These are phyloP conservation scores for Hemisphaericaspora subhashii DNA, from an alignment of 1,139 yeast species.

Conservation along the genomic window DNA sequence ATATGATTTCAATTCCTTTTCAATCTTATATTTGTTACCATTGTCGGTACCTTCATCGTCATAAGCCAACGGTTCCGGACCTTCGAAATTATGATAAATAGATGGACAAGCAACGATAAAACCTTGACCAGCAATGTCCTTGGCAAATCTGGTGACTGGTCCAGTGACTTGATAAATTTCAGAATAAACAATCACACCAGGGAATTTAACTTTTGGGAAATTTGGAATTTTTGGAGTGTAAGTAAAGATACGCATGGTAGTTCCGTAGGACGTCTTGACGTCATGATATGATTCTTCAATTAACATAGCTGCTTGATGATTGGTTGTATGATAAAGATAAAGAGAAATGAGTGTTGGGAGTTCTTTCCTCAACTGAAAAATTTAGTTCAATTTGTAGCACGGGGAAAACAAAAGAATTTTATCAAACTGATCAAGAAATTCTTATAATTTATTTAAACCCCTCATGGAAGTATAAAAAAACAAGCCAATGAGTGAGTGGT, in stretches of 20 bases:
- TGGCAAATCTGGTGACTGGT: constrained; percentile 76
- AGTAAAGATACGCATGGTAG: constrained; percentile 64
- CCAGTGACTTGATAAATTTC: constrained; percentile 83
- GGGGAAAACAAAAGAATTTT: too few species aligned
- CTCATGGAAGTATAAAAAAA: too few species aligned
- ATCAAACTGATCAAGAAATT: too few species aligned
- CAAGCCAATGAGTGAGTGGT: too few species aligned
- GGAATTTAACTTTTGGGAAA: constrained; percentile 74
- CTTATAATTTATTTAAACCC: too few species aligned
- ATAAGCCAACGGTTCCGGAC: constrained; percentile 64
- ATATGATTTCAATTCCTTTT: constrained; percentile 68
- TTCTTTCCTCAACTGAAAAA: too few species aligned
- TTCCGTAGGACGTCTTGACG: constrained; percentile 63
- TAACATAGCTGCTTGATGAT: constrained; percentile 44
- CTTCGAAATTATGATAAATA: constrained; percentile 71
- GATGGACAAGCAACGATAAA: constrained; percentile 78
- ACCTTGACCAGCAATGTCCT: constrained; percentile 78
- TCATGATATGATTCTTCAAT: constrained; percentile 68
- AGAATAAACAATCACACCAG: constrained; percentile 76
- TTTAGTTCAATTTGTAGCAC: too few species aligned
- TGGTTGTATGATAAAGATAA: background rate
- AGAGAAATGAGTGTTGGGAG: too few species aligned
- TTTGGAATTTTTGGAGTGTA: constrained; percentile 70
- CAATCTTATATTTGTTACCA: constrained; percentile 67
- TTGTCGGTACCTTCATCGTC: constrained; percentile 74